Conservation (phyloP, 345 rosid species). For the Mercurialis annua region DNA sequence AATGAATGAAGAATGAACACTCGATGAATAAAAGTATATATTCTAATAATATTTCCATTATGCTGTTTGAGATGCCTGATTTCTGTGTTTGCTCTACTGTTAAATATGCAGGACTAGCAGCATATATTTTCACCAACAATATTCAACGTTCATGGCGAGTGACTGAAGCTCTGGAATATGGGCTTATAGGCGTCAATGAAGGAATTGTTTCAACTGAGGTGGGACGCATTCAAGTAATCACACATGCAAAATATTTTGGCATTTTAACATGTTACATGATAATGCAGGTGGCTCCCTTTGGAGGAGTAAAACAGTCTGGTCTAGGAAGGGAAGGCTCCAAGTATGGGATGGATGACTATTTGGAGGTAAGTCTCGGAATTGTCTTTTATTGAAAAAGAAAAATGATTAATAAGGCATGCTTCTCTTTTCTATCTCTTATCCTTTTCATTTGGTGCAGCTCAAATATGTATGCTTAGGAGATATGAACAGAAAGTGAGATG, state of each 20-base stretch:
- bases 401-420: neutral
- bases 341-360: slow-evolving; percentile 92
- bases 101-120: slow-evolving; percentile 74
- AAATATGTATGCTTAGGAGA: slow-evolving; percentile 85
- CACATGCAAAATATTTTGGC: slow-evolving; percentile 3
- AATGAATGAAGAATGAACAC: no score
- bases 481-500: slow-evolving; percentile 59
- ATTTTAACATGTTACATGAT: slow-evolving; percentile 10
- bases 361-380: slow-evolving; percentile 48
- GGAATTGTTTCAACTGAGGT: slow-evolving; percentile 96
- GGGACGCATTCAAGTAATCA: slow-evolving; percentile 15
- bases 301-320: slow-evolving; percentile 93
- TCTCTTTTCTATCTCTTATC: neutral
- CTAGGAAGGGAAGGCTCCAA: slow-evolving; percentile 98
- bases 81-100: neutral
- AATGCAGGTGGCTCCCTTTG: slow-evolving; percentile 93
- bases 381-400: neutral
- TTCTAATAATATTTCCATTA: neutral
- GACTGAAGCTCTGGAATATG: slow-evolving; percentile 89
- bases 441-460: slow-evolving; percentile 39
- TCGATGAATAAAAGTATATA: no score
- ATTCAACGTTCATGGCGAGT: slow-evolving; percentile 88
- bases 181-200: slow-evolving; percentile 86
- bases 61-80: neutral
- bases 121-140: slow-evolving; percentile 83